These are phyloP conservation scores for Geotrichum phurueaensis DNA, from an alignment of 1,139 yeast genomes.

Conservation along the genomic window DNA sequence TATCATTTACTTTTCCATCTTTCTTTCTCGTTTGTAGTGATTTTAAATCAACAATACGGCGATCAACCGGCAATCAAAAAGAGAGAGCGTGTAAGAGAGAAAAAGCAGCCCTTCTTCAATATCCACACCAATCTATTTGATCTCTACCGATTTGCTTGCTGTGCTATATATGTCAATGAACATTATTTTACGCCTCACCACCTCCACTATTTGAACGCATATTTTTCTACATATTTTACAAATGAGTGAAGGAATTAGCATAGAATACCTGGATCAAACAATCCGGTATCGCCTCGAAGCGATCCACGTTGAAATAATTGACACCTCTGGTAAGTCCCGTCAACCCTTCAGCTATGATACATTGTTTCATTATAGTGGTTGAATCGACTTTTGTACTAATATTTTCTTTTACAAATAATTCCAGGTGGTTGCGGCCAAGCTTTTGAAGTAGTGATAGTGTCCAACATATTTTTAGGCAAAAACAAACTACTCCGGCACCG, in stretches of 20 bases:
- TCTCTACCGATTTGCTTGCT: not conserved
- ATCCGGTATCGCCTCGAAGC: constrained; percentile 36
- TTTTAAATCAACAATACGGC: not conserved
- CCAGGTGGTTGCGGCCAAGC: constrained; percentile 83
- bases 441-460: constrained; percentile 73
- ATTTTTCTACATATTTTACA: no score
- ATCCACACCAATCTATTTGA: not conserved
- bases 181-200: no score
- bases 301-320: constrained; percentile 35
- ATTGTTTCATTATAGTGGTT: no score
- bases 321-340: constrained; percentile 34
- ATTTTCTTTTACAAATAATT: not conserved
- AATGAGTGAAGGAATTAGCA: constrained; percentile 11
- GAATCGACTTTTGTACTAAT: not conserved
- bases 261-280: constrained; percentile 29
- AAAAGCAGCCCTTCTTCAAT: not conserved
- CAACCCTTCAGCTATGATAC: not conserved
- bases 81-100: not conserved
- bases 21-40: not conserved
- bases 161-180: not conserved
- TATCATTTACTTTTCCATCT: not conserved
- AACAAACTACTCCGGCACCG: constrained; percentile 83
- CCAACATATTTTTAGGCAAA: constrained; percentile 69
- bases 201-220: not conserved
- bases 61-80: not conserved